These are phyloP conservation scores for Ilyonectria sp. DNA, from an alignment of 2,329 filamentous ascomycete species.

Conservation along the genomic window DNA sequence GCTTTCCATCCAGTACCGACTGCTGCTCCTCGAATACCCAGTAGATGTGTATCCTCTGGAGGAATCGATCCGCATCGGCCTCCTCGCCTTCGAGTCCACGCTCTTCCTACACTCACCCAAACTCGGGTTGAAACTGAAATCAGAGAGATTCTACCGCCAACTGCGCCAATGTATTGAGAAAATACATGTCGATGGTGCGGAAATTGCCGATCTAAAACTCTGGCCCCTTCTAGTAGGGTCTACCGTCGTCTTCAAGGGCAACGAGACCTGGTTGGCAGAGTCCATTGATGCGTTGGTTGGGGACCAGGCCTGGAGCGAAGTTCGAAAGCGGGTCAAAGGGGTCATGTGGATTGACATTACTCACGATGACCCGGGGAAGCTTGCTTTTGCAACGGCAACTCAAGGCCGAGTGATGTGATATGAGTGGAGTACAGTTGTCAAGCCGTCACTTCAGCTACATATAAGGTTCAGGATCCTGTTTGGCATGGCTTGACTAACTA, in stretches of 20 bases:
- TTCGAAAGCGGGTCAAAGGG: slow-evolving; percentile 33
- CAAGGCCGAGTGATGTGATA: neutral
- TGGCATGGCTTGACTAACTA: too few relatives aligned
- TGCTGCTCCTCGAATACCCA: slow-evolving; percentile 44
- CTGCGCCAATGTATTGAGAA: slow-evolving; percentile 34
- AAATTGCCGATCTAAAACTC: slow-evolving; percentile 40
- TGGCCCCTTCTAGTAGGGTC: slow-evolving; percentile 48
- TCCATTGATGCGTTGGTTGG: slow-evolving; percentile 33
- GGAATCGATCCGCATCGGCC: slow-evolving; percentile 46
- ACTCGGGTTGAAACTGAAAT: slow-evolving; percentile 35
- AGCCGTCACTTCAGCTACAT: neutral
- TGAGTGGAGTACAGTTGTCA: neutral
- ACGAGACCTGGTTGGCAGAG: slow-evolving; percentile 44
- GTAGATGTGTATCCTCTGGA: slow-evolving; percentile 28
- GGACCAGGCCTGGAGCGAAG: slow-evolving; percentile 41
- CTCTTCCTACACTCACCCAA: slow-evolving; percentile 45
- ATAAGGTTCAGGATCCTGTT: neutral
- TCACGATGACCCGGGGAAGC: slow-evolving; percentile 41
- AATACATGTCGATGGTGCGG: slow-evolving; percentile 4
- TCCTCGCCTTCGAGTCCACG: slow-evolving; percentile 50
- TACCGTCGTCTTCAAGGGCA: slow-evolving; percentile 39
- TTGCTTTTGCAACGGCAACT: slow-evolving; percentile 25
- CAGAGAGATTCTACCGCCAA: slow-evolving; percentile 28
- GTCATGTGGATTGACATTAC: slow-evolving; percentile 48
- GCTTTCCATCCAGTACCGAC: slow-evolving; percentile 50